Evolutionary conservation across 129 eudicot species (phyloP), one percentile per base, ranked within the genome.

Genomic region (Centrapalus pauciflorus): DNA sequence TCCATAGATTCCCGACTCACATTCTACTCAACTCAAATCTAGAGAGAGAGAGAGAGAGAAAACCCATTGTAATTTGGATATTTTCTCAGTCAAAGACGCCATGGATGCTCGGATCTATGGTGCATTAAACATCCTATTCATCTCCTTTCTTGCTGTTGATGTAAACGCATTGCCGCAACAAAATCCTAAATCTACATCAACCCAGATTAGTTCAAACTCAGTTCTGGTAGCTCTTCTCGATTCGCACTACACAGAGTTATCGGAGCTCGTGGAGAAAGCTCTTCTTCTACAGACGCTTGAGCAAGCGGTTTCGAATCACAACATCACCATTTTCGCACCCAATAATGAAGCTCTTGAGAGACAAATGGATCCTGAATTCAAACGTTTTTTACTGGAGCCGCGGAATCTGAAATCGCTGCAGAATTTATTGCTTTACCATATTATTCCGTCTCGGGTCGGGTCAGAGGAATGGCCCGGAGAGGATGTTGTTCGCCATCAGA

Each of bases 241-340:
- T 45, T 86, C 95, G 0, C 89, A 75, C 63, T 90, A 90, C 71
- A 86, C 97, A 1, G 95, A 87, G 79, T 76, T 90, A 4, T 74
- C 97, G 0, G 97, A 90, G 64, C 85, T 90, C 1, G 85, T 90
- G 0, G 97, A 90, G 72, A 90, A 87, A 20, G 97, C 95, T 0
- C 85, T 90, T 9, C 70, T 90, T 3, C 41, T 90, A 1, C 91
- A 84, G 26, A 74, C 82, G 1, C 83, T 90, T 0, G 97, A 90
- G 24, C 66, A 78, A 4, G 77, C 90, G 1, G 91, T 90, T 0
- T 43, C 80, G 0, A 35, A 70, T n/a, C 84, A 86, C 51, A 90
- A 90, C 26, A 82, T 90, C 52, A 90, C 97, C 68, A 87, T 90
- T 55, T 90, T 90, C 17, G 97, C 97, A 0, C 97, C 97, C 0